Base-by-base conservation (phyloP, 768 basidiomycete species). In the Calocybe cyanea region DNA sequence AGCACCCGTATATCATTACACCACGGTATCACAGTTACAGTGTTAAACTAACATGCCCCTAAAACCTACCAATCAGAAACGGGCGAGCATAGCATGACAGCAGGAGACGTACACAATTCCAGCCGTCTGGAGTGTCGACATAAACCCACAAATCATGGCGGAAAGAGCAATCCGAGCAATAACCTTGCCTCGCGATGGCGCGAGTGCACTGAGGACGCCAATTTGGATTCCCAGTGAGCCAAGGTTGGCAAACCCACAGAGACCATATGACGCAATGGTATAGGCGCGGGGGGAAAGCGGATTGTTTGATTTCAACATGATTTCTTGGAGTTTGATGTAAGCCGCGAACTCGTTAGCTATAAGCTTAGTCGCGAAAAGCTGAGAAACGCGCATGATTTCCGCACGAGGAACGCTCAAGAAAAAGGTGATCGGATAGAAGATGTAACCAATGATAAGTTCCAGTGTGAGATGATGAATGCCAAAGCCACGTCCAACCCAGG, bases 221-320 rank as follows among this genome's bases (percentile, higher is more conserved):
- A 74, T 69, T 63, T 92, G 88, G 54, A 94, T 91, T 58, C 92
- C 92, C 19, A 92, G 70, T 6, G 88, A 88, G 45, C 85, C 81
- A 36, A 91, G 70, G 62, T 94, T 94, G 48, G 89, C 89, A 58
- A 95, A 95, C 8, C 93, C 93, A 63, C 91, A 93, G 13, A 94
- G 81, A 13, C 86, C 84, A 62, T 93, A 95, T 25, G 85, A 82
- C 11, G 86, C 81, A 54, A 94, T 92, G 42, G 84, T 86, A 66
- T 73, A 92, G 17, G 82, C 87, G 46, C 87, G 88, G 23, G 65
- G 71, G 17, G 82, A 81, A 41, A 92, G 76, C 2, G 86, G 78
- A 40, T 72, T 65, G 7, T 50, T 49, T n/a, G 63, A 59, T 28
- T 11, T 28, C 9, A 53, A 43, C 68, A 70, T 70, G 34, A 82